A percentile compares a stretch with the other conserved stretches of the same genome.
Conservation (phyloP, 2,329 filamentous ascomycete genomes). For the Xenosphaeropsis pyriputrescens region DNA sequence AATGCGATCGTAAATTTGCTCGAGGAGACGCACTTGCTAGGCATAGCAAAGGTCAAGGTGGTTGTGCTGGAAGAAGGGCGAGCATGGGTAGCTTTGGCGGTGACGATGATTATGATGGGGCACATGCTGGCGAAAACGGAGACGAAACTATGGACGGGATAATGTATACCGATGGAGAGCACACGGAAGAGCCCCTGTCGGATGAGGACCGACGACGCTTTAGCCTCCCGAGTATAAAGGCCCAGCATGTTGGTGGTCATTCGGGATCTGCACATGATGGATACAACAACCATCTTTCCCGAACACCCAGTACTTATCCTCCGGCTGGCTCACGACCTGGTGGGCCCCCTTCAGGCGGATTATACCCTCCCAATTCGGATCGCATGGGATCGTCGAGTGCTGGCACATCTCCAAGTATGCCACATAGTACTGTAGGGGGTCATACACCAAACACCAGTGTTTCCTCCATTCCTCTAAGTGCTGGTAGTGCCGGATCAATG, state of each 20-base stretch:
- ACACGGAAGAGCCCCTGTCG: constrained; percentile 45
- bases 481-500: constrained; percentile 28
- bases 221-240: constrained; percentile 63
- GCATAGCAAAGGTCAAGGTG: constrained; percentile 90
- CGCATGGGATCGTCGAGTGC: constrained; percentile 33
- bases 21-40: constrained; percentile 87
- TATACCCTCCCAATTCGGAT: constrained; percentile 48
- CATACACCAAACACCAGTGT: constrained; percentile 35
- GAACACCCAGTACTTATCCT: constrained; percentile 63
- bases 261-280: constrained; percentile 15
- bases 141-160: constrained; percentile 42
- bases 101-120: constrained; percentile 55
- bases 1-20: constrained; percentile 89
- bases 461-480: constrained; percentile 29
- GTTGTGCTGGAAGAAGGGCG: constrained; percentile 80
- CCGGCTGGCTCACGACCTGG: constrained; percentile 42
- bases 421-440: constrained; percentile 17
- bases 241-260: constrained; percentile 44
- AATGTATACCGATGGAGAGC: constrained; percentile 31
- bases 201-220: constrained; percentile 47
- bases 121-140: constrained; percentile 34
- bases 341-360: constrained; percentile 30
- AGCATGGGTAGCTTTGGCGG: constrained; percentile 74
- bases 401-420: constrained; percentile 36
- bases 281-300: constrained; percentile 38